phyloP scores from a whole-genome alignment of 345 rosid species.

The Diplotaxis tenuifolia region DNA sequence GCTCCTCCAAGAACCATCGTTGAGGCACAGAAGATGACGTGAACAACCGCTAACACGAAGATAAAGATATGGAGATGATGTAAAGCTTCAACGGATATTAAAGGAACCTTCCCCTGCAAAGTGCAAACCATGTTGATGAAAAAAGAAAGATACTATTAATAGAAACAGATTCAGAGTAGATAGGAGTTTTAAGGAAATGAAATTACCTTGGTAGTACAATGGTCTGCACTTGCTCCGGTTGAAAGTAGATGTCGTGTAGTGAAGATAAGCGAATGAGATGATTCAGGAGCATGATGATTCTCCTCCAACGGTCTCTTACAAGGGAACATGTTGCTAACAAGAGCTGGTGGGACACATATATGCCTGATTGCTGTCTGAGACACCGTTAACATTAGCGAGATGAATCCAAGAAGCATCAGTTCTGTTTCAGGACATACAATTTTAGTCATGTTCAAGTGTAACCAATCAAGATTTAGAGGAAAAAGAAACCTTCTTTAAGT shows the following conservation, averaged over 20 bases:
- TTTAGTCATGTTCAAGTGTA: conserved; percentile 22
- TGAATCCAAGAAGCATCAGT: conserved; percentile 91
- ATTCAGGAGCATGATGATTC: conserved; percentile 27
- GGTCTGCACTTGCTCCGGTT: conserved; percentile 23
- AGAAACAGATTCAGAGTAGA: not conserved
- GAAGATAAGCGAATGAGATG: conserved; percentile 28
- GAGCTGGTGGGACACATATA: conserved; percentile 56
- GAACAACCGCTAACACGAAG: conserved; percentile 82
- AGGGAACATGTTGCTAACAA: conserved; percentile 65
- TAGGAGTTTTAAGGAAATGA: not conserved
- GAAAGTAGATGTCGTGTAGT: conserved; percentile 46
- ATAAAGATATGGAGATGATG: conserved; percentile 88
- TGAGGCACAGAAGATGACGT: conserved; percentile 67
- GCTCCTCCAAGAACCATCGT: conserved; percentile 81
- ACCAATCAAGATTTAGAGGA: not conserved
- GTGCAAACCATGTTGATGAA: not conserved
- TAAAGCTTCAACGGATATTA: conserved; percentile 69
- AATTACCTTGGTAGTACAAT: conserved; percentile 43
- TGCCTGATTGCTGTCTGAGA: conserved; percentile 52
- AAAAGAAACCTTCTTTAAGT: conserved; percentile 68
- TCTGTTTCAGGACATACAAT: conserved; percentile 53
- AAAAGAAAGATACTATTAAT: not conserved
- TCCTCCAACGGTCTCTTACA: conserved; percentile 48
- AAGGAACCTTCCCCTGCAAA: conserved; percentile 65
- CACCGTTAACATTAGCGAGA: conserved; percentile 72